Percentiles rank a stretch among this genome's conserved stretches.
These are phyloP conservation scores for Mycena leptocephala DNA, from an alignment of 768 basidiomycete genomes.

Conservation along the genomic window DNA sequence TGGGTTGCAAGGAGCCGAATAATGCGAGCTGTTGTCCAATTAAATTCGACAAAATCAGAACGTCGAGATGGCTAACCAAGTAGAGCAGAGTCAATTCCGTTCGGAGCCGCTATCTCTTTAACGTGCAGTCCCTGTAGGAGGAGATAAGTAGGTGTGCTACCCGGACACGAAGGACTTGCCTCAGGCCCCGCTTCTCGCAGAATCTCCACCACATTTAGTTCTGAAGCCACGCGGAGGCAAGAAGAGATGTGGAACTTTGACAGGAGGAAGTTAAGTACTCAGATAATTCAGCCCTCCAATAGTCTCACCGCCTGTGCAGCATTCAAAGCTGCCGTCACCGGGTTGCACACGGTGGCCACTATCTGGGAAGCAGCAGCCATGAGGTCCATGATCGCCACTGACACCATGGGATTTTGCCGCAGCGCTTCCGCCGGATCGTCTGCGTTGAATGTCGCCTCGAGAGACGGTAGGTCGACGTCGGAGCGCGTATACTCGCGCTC, in stretches of 20 bases:
- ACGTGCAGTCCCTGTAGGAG: background rate
- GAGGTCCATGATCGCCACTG: background rate
- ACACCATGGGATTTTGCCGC: background rate
- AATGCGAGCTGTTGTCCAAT: background rate
- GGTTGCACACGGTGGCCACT: background rate
- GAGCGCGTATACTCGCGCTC: too few relatives aligned
- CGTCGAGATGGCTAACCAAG: background rate
- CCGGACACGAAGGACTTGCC: background rate
- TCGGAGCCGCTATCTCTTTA: background rate
- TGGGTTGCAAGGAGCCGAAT: background rate
- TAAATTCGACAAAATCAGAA: background rate
- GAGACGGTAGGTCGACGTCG: too few relatives aligned
- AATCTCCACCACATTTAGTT: background rate
- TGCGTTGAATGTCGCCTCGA: too few relatives aligned
- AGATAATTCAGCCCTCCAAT: too few relatives aligned
- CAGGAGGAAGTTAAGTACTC: background rate
- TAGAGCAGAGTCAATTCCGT: background rate
- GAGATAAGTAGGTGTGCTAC: too few relatives aligned
- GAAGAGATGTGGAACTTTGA: background rate
- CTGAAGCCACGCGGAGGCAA: too few relatives aligned
- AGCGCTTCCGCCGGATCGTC: background rate
- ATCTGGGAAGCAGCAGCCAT: conserved; percentile 6
- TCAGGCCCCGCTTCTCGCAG: background rate
- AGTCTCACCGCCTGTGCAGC: background rate
- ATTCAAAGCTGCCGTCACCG: background rate